Conservation (phyloP, 345 rosid species). For the Eutrema yunnanense region DNA sequence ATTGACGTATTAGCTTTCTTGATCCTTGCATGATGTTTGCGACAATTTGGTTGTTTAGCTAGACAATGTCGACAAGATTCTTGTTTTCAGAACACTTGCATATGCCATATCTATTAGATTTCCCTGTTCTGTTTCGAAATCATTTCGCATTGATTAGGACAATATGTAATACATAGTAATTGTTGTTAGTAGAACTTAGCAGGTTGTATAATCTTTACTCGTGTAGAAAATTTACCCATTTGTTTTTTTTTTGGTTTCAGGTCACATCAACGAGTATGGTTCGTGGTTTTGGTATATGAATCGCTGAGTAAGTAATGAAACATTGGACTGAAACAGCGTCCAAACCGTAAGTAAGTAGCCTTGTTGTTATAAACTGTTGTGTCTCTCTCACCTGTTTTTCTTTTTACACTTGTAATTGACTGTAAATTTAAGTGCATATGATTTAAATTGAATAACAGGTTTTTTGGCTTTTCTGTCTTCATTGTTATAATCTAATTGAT, state of each 20-base stretch:
- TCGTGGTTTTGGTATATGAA: background rate
- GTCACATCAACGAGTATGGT: background rate
- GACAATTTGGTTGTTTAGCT: background rate
- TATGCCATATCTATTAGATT: background rate
- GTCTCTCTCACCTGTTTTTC: background rate
- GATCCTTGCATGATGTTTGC: background rate
- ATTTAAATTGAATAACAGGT: background rate
- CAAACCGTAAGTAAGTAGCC: background rate
- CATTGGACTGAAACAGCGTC: background rate
- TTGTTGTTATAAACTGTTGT: slow-evolving; percentile 3
- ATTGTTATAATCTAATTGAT: background rate
- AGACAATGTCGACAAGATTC: background rate
- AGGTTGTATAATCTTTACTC: background rate
- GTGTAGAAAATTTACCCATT: background rate
- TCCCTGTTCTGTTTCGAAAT: background rate
- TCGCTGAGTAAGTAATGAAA: slow-evolving; percentile 3
- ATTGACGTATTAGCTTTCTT: background rate
- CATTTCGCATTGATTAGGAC: background rate
- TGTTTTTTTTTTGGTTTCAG: background rate
- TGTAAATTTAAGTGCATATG: slow-evolving; percentile 12
- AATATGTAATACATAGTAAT: background rate
- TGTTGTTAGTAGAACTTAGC: background rate
- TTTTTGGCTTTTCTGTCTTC: background rate
- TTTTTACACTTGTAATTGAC: slow-evolving; percentile 9
- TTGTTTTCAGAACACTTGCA: background rate